Evolutionary conservation across 2,329 filamentous ascomycete species (phyloP), one percentile per base, ranked within the genome.

Genomic region (Macrophomina pseudophaseolina): DNA sequence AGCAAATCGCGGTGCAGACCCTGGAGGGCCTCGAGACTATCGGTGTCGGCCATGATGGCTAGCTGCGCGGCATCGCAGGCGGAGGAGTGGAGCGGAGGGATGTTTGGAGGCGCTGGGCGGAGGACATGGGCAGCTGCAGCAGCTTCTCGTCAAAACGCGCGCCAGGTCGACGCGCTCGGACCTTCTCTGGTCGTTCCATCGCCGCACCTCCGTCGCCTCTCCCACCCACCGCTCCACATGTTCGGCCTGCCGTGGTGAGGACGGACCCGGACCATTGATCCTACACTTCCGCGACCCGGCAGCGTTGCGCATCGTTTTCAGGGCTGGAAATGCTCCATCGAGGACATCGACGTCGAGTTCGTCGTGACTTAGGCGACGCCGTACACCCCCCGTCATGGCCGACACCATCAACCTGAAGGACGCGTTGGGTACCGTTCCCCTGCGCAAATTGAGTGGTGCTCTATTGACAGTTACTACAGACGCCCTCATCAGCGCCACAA

Each of bases 1-100:
- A 91, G 83, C 69, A 99, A 88, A 81, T 97, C 93, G 78, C 91
- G 88, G 79, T 97, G 92, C 73, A 99, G 88, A 78, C 88, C 89
- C 82, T 94, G 89, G 74, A 98, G 88, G 79, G 89, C 87, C 75
- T 90, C 90, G 75, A 96, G 85, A 75, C 86, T 88, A 77, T 89
- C 89, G 76, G 88, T 83, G 75, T 91, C 89, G 78, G 90, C 88
- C 92, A 95, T 94, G 74, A 68, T 67, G 49, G 42, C 66, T 56
- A 64, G 66, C 60, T 64, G 28, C 52, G 48, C 54, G 35, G 64
- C 64, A 66, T 51, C 38, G 54, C 64, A 59, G 64, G 54, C 46
- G 35, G 64, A 14, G 35, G 46, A 23, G 35, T 60, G 54, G 53
- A 28, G 49, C 18, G n/a, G 52, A 54, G 32, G 33, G 18, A 14